Percentiles rank a stretch among this genome's conserved stretches.
Evolutionary conservation across 1,284 basidiomycete genomes (phyloP).

Genomic region (Moesziomyces parantarcticus): DNA sequence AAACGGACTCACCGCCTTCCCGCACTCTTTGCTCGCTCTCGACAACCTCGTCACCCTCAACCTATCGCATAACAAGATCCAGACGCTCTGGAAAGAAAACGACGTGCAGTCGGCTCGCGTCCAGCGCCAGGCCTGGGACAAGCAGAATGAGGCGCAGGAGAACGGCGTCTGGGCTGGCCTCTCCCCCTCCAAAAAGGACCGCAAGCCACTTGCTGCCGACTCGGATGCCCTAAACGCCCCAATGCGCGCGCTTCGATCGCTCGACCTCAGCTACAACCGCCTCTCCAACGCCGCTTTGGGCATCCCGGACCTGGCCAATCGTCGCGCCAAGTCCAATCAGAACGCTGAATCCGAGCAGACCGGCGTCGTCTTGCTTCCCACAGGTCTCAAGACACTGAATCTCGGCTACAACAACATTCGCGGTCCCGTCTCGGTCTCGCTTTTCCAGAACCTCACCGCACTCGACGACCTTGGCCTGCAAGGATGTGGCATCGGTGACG

Average conservation of each 20-base stretch:
- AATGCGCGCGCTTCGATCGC: conserved; percentile 39
- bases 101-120: conserved; percentile 26
- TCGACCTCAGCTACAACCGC: conserved; percentile 57
- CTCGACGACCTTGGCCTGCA: conserved; percentile 53
- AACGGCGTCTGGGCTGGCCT: conserved; percentile 56
- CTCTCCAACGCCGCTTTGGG: conserved; percentile 51
- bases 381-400: conserved; percentile 43
- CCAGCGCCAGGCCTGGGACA: conserved; percentile 43
- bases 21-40: conserved; percentile 48
- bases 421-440: conserved; percentile 45
- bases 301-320: conserved; percentile 29
- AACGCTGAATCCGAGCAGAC: neutral
- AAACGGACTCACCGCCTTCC: conserved; percentile 53
- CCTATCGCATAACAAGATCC: conserved; percentile 59
- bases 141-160: conserved; percentile 36
- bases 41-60: conserved; percentile 56
- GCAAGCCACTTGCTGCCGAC: conserved; percentile 10
- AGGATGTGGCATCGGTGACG: conserved; percentile 58
- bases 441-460: conserved; percentile 30
- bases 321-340: conserved; percentile 19
- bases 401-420: conserved; percentile 56
- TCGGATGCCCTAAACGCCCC: conserved; percentile 11
- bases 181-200: conserved; percentile 42
- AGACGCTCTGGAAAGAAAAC: conserved; percentile 49
- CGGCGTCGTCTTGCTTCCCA: conserved; percentile 33